Conservation (phyloP, 345 rosid genomes). For the Gossypium arboreum region DNA sequence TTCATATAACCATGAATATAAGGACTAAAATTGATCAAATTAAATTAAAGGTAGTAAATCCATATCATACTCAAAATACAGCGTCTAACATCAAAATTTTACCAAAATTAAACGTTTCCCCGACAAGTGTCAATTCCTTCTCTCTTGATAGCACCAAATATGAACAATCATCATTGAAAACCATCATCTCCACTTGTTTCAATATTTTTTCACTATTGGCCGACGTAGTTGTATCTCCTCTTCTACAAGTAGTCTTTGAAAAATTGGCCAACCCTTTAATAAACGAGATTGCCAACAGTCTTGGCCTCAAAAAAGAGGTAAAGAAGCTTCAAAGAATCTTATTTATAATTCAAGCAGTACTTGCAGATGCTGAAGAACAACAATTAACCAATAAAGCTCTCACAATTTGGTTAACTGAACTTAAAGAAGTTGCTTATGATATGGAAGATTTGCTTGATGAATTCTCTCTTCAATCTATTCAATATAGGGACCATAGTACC, state of each 20-base stretch:
- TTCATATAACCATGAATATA: too few species aligned
- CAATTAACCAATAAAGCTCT: background rate
- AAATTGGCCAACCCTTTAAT: background rate
- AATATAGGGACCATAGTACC: background rate
- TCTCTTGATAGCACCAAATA: background rate
- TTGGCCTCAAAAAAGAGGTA: slow-evolving; percentile 12
- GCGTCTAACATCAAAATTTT: too few species aligned
- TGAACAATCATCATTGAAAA: background rate
- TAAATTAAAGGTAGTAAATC: too few species aligned
- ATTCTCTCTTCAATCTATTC: slow-evolving; percentile 17
- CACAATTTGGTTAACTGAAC: slow-evolving; percentile 8
- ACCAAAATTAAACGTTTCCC: background rate
- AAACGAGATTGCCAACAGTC: slow-evolving; percentile 1
- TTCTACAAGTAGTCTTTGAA: slow-evolving; percentile 22
- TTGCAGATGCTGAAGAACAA: slow-evolving; percentile 16
- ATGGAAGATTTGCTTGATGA: slow-evolving; percentile 27
- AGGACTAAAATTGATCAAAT: too few species aligned
- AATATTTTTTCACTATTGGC: background rate
- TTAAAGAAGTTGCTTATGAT: slow-evolving; percentile 3
- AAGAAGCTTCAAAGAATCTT: slow-evolving; percentile 5
- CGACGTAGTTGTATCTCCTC: slow-evolving; percentile 12
- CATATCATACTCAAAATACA: too few species aligned
- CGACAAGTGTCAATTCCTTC: too few species aligned
- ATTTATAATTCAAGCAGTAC: slow-evolving; percentile 1
- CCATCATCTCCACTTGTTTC: background rate